Evolutionary conservation across 169 alveolate genomes (phyloP).

Genomic region (Babesia sp.): DNA sequence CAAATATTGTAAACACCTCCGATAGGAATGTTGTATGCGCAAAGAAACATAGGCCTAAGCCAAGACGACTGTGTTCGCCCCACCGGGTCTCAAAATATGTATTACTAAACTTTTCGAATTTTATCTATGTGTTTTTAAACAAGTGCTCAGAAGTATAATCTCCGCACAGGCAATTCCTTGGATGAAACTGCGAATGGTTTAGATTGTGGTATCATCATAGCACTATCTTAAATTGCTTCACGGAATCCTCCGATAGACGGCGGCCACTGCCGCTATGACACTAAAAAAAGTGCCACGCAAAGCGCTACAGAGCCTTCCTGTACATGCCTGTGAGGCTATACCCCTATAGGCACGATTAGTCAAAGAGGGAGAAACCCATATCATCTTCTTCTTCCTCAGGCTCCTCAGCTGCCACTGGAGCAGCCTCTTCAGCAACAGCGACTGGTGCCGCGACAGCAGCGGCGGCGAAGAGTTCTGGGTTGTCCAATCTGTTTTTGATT

Average conservation of each 20-base stretch:
- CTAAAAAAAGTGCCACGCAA: background rate
- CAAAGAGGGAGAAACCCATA: conserved; percentile 92
- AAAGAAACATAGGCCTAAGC: background rate
- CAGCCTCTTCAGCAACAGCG: conserved; percentile 78
- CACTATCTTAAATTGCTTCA: background rate
- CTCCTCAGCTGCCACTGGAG: conserved; percentile 80
- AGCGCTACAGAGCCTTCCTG: conserved; percentile 1
- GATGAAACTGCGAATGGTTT: conserved; percentile 70
- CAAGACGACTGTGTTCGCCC: conserved; percentile 5
- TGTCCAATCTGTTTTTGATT: conserved; percentile 88
- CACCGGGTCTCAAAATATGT: conserved; percentile 4
- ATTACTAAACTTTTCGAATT: background rate
- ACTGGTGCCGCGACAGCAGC: conserved; percentile 82
- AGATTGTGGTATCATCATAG: conserved; percentile 52
- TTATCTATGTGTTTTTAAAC: background rate
- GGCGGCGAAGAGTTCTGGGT: conserved; percentile 88
- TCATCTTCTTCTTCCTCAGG: conserved; percentile 95
- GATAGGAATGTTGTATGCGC: background rate
- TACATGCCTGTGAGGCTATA: background rate
- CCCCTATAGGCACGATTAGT: conserved; percentile 61
- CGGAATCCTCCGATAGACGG: conserved; percentile 16
- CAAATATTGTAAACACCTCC: background rate
- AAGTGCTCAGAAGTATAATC: conserved; percentile 58
- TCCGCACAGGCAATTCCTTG: conserved; percentile 47
- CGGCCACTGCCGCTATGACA: conserved; percentile 4